Evolutionary conservation across 179 eudicot genomes (phyloP).

Genomic region (Drosera spatulata): DNA sequence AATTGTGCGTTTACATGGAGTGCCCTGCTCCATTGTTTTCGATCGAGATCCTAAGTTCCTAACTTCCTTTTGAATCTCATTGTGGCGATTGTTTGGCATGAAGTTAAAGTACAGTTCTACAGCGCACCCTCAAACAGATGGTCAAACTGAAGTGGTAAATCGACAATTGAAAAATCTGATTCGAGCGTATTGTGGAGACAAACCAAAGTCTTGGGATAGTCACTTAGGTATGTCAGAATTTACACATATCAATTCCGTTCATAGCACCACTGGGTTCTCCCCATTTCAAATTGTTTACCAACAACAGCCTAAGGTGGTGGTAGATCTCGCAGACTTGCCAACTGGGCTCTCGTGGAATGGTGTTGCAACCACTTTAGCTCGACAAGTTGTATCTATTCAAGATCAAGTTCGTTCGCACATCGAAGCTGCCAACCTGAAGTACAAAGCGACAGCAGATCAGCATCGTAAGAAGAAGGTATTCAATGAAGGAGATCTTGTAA

Average conservation of each 20-base stretch:
- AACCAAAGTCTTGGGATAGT: neutral
- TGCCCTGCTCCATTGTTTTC: neutral
- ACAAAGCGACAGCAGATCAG: neutral
- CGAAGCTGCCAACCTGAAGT: neutral
- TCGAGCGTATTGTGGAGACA: neutral
- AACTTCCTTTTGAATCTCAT: neutral
- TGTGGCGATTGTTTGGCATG: neutral
- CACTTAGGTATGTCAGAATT: too few species aligned
- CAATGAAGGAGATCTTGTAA: too few species aligned
- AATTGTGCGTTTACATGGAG: neutral
- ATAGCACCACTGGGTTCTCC: neutral
- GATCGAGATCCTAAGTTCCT: neutral
- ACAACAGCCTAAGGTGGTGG: neutral
- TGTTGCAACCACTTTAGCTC: neutral
- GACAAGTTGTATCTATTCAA: too few species aligned
- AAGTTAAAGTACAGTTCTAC: neutral
- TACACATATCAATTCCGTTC: too few species aligned
- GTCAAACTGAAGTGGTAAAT: neutral
- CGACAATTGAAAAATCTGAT: neutral
- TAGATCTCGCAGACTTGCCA: neutral
- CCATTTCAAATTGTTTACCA: neutral
- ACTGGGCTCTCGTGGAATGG: neutral
- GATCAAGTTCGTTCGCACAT: neutral
- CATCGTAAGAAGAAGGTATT: too few species aligned
- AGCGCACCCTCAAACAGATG: too few species aligned